Evolutionary conservation across 805 yeast species (phyloP).

Genomic region (Teunomyces cretensis): DNA sequence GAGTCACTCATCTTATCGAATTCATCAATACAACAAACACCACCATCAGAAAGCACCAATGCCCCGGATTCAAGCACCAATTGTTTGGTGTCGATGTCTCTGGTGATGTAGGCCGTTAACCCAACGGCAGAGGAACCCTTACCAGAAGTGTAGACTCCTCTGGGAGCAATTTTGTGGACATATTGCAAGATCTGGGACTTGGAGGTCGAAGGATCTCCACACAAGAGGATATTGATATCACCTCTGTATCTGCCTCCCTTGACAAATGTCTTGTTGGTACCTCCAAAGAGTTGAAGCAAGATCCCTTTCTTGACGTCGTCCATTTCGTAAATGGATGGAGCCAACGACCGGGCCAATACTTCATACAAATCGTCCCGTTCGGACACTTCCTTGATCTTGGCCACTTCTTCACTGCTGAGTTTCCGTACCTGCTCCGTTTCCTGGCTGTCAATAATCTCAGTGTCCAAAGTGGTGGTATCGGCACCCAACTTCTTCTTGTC

Average conservation of each 20-base stretch:
- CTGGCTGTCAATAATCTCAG: constrained; percentile 56
- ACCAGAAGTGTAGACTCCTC: constrained; percentile 98
- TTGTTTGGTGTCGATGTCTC: constrained; percentile 92
- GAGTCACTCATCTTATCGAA: constrained; percentile 96
- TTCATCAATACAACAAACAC: constrained; percentile 98
- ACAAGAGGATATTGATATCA: constrained; percentile 83
- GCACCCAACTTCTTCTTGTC: constrained; percentile 79
- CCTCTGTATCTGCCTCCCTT: constrained; percentile 97
- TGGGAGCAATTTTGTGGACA: constrained; percentile 95
- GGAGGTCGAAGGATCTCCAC: constrained; percentile 98
- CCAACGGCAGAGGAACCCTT: constrained; percentile 99
- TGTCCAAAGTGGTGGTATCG: constrained; percentile 64
- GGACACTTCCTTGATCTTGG: constrained; percentile 59
- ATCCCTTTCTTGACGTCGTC: constrained; percentile 97
- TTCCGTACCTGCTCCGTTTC: constrained; percentile 77
- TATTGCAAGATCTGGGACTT: constrained; percentile 93
- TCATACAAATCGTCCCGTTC: constrained; percentile 80
- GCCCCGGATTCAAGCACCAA: constrained; percentile 96
- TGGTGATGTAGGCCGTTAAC: constrained; percentile 92
- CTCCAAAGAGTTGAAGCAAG: constrained; percentile 89
- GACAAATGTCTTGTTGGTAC: constrained; percentile 81
- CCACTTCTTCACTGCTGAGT: constrained; percentile 68
- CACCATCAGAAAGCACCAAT: constrained; percentile 92
- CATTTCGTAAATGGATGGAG: constrained; percentile 96
- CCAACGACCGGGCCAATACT: constrained; percentile 81